Evolutionary conservation across 1,284 basidiomycete species (phyloP), one percentile per base, ranked within the genome.

Genomic region (Rhodotorula sp.): DNA sequence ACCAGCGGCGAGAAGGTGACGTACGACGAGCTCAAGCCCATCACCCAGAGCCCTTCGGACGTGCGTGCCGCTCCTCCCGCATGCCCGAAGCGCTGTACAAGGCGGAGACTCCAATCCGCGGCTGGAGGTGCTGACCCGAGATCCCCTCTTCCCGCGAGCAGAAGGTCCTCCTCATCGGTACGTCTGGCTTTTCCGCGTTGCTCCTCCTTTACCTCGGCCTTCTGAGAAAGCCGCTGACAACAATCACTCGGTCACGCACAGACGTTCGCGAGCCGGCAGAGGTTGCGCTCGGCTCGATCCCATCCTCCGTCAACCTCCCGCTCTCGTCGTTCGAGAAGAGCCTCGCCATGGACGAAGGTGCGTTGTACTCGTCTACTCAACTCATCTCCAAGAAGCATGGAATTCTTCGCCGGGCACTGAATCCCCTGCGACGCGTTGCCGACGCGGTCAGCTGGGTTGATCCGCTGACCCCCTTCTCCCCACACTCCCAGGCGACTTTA

Each of bases 211-310:
- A 46, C 21, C 19, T 32, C 36, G 36, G 22, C 36, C 25, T 12
- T 29, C 10, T 17, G 64, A 55, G 41, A 77, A 17, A 74, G 80
- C 44, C 76, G 75, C 25, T 44, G 44, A 44, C 32, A 36, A 34
- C 12, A 9, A n/a, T 17, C 37, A 66, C 75, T 65, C 74, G 36
- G 8, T 2, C 0, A 17, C 2, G 9, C 10, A n/a, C 81, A 80
- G 83, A 99, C 81, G 95, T 99, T 13, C 89, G 97, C 44, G 97
- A 99, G 82, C 91, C 90, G 7, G 88, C 93, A 76, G 97, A 99
- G 82, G 92, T 95, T 48, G 87, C 90, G 5, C 91, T 96, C 81
- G 96, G 97, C 39, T 91, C 91, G 80, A 97, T 99, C 79, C 97
- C 97, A 7, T 94, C 92, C 21, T 88, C 95, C 10, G 94, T 99